Base-by-base conservation (phyloP, 148 eudicot genomes). In the Cornus kousa region DNA sequence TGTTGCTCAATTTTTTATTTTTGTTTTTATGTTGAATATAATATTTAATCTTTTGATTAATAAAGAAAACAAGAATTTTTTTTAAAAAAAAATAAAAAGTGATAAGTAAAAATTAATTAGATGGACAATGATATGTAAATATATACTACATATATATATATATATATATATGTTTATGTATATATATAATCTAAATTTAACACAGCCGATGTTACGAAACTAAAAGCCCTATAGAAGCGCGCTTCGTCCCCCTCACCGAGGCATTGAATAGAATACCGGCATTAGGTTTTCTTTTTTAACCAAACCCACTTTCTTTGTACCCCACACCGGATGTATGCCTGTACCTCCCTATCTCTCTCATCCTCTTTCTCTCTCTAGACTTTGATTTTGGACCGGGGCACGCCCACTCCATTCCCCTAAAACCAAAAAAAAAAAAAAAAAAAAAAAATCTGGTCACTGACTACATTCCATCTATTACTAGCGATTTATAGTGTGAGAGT, bases 391-490 rank as follows among this genome's bases (percentile, higher is more conserved):
- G 82, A 59, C 80, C 67, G 40, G 67, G 79, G 50, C 80, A 72
- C 57, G 74, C 77, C 83, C 83, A 40, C 73, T 50, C 84, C 80
- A 77, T 35, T 64, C 14, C 72, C 20, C 46, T 23, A 40, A 50
- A 24, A 40, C 28, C 5, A 1, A 4, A 39, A 4, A 39, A 4
- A 39, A 4, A 39, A 4, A 39, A 4, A 39, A 4, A 43, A 6
- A 43, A 43, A 19, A 72, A 80, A 74, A 76, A n/a, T 55, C 83
- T 72, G 86, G 80, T 80, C 72, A 76, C 74, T 83, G 82, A 83
- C 85, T 31, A 80, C 78, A 68, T 74, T 77, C 23, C 71, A 39
- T 64, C 12, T 65, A 28, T 9, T 60, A 24, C 71, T 60, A 76
- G 71, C 39, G 71, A 70, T 43, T 55, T 76, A 46, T 46, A 46